Percentiles rank a stretch among this genome's conserved stretches.
phyloP scores from a whole-genome alignment of 148 eudicot genomes.

The Rhododendron molle region DNA sequence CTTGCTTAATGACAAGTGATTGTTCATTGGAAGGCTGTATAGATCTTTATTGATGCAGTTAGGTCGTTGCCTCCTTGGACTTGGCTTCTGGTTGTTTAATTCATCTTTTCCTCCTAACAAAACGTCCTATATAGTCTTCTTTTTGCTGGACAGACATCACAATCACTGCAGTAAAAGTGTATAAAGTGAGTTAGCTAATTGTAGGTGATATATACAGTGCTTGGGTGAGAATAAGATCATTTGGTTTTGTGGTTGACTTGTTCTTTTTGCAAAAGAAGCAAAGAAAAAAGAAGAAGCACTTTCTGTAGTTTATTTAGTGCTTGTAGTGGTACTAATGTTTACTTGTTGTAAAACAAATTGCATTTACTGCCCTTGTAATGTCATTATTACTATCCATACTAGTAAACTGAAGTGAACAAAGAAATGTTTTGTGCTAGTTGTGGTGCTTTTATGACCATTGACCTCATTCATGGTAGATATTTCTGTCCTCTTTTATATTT shows the following conservation, averaged over 20 bases:
- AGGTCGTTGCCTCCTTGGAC: neutral
- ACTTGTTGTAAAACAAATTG: neutral
- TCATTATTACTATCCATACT: neutral
- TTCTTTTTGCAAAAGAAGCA: neutral
- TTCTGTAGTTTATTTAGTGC: neutral
- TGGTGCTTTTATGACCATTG: neutral
- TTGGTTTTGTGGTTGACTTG: neutral
- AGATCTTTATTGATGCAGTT: neutral
- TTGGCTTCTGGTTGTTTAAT: no score
- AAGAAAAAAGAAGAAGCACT: neutral
- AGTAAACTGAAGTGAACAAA: neutral
- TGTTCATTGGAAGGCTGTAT: neutral
- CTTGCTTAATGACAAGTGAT: neutral
- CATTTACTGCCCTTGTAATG: neutral
- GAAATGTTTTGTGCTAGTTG: neutral
- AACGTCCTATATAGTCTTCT: neutral
- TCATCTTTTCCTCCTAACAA: no score
- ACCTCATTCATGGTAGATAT: neutral
- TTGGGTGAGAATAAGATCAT: neutral
- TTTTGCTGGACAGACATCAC: neutral
- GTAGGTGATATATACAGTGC: neutral
- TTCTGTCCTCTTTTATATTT: neutral
- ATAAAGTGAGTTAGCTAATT: neutral
- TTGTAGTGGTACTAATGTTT: neutral
- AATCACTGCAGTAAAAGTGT: neutral